Base-by-base conservation (phyloP, 2,329 filamentous ascomycete species). In the Cercospora sojina region DNA sequence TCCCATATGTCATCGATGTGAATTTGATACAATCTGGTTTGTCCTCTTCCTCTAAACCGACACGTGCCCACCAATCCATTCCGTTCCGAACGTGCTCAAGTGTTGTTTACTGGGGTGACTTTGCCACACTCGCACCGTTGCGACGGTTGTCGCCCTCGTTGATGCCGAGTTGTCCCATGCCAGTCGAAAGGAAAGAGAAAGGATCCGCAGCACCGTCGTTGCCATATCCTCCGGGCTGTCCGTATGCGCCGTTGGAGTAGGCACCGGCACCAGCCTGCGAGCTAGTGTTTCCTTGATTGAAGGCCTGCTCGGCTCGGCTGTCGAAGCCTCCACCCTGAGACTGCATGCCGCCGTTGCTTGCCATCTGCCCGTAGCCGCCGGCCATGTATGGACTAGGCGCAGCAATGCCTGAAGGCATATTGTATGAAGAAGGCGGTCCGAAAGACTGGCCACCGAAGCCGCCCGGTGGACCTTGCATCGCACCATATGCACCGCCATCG, bases 261-360 rank as follows among this genome's bases (percentile, higher is more conserved):
- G 77, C 75, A 31, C 90, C 88, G 47, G 71, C 69, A n/a, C 67
- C 72, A 57, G 90, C 91, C 67, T 89, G 90, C 53, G 91, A 91
- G 16, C 89, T 88, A 20, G 90, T 90, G 64, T 91, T 91, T 73
- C 95, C 94, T 32, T 77, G 75, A 68, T 77, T 91, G 84, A 99
- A 99, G 27, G 95, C 94, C 67, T 93, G 93, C 82, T 98, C 94
- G 16, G 94, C 92, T 69, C 93, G 91, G 83, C 93, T 96, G 77
- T 97, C 93, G 76, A 99, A 98, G 12, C 92, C 91, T 31, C 92
- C 91, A 23, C 65, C 63, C 32, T 74, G 72, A 25, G 91, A 91
- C 79, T 95, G 92, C 73, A 92, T 90, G 61, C 89, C 88, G 43
- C 89, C 90, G 64, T 88, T 89, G 66, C 89, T 89, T 32, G 67